Evolutionary conservation across 192 early-diverging fungal species (phyloP).

Genomic region (Phlyctochytrium bullatum): DNA sequence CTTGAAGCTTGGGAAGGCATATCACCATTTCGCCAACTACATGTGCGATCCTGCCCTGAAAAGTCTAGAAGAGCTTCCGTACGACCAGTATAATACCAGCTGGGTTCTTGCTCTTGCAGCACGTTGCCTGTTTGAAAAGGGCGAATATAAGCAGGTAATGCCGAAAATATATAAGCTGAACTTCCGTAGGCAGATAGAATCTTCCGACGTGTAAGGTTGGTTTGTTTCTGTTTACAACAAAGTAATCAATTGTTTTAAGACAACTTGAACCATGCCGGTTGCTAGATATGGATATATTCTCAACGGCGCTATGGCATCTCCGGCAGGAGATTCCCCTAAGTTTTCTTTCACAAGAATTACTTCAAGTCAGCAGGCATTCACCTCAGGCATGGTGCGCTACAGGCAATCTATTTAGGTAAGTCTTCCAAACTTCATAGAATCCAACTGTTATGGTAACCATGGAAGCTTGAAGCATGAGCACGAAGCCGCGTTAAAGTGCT

Average conservation of each 20-base stretch:
- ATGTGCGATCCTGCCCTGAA: slow-evolving; percentile 21
- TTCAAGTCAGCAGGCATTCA: slow-evolving; percentile 57
- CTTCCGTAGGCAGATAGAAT: slow-evolving; percentile 20
- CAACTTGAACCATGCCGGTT: slow-evolving; percentile 67
- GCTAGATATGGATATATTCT: slow-evolving; percentile 81
- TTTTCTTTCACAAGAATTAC: slow-evolving; percentile 72
- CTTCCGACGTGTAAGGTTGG: slow-evolving; percentile 20
- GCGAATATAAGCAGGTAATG: slow-evolving; percentile 5
- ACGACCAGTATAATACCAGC: slow-evolving; percentile 14
- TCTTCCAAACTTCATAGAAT: neutral
- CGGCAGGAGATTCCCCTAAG: slow-evolving; percentile 68
- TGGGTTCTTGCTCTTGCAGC: slow-evolving; percentile 23
- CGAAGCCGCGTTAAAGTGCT: slow-evolving; percentile 70
- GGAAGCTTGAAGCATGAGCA: slow-evolving; percentile 72
- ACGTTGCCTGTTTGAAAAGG: slow-evolving; percentile 23
- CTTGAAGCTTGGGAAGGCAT: slow-evolving; percentile 12
- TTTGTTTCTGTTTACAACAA: slow-evolving; percentile 8
- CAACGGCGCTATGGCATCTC: slow-evolving; percentile 84
- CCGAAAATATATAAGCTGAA: neutral
- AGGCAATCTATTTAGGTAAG: slow-evolving; percentile 44
- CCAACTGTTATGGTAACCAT: slow-evolving; percentile 27
- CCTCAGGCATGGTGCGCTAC: slow-evolving; percentile 77
- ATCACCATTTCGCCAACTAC: slow-evolving; percentile 14
- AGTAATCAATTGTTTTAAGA: slow-evolving; percentile 22
- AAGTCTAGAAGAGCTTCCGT: slow-evolving; percentile 10